Conservation (phyloP, 106 monocot genomes). For the Dendrobium huoshanense region DNA sequence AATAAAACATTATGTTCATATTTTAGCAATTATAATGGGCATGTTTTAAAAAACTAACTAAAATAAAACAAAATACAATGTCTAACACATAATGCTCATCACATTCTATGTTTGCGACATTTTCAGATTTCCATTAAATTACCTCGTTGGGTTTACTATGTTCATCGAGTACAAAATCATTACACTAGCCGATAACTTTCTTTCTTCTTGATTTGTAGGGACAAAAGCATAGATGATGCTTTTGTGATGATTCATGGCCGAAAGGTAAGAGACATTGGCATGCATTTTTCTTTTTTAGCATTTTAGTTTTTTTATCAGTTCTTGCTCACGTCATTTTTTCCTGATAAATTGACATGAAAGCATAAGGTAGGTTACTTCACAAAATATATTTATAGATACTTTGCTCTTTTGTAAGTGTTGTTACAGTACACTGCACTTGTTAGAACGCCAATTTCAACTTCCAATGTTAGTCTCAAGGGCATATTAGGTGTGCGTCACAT, state of each 20-base stretch:
- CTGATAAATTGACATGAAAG: background rate
- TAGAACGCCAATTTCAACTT: background rate
- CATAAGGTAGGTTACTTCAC: background rate
- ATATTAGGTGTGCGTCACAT: background rate
- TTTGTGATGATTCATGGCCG: conserved; percentile 42
- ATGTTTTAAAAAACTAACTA: background rate
- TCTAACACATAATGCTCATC: background rate
- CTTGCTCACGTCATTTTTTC: background rate
- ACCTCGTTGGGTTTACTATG: background rate
- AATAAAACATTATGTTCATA: background rate
- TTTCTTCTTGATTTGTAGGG: conserved; percentile 33
- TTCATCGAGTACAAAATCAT: background rate
- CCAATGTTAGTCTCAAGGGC: background rate
- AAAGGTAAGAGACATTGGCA: conserved; percentile 38
- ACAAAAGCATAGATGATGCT: conserved; percentile 47
- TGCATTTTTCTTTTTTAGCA: background rate
- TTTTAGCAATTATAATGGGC: background rate
- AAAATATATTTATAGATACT: background rate
- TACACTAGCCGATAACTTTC: background rate
- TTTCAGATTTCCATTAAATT: background rate
- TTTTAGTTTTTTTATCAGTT: background rate
- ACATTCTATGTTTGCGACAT: background rate
- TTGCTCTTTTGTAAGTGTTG: background rate
- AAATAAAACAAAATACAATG: background rate
- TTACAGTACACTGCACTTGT: background rate